Evolutionary conservation across 73 alveolate genomes (phyloP).

Genomic region (Paraurostyla sp.): DNA sequence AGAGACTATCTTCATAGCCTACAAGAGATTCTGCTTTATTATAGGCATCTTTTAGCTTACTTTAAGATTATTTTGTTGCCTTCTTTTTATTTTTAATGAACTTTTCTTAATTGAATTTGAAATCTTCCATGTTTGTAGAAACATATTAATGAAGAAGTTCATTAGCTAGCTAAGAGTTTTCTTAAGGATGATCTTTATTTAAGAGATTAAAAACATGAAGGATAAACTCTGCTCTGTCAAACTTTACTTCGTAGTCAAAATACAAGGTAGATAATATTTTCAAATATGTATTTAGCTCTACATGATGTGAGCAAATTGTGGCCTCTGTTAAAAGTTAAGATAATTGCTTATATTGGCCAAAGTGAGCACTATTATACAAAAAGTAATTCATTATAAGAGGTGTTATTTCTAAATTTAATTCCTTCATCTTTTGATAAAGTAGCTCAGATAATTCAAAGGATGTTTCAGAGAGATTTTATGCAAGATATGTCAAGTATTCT

Average conservation of each 20-base stretch:
- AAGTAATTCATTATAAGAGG: neutral
- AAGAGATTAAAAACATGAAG: neutral
- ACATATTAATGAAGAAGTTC: neutral
- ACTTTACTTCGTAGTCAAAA: slow-evolving; percentile 13
- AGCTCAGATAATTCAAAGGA: neutral
- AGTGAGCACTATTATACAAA: slow-evolving; percentile 6
- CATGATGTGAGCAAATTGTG: neutral
- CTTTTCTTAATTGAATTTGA: neutral
- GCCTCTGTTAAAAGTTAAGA: slow-evolving; percentile 18
- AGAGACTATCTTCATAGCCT: neutral
- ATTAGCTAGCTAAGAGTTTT: neutral
- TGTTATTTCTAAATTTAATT: neutral
- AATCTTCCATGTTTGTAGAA: neutral
- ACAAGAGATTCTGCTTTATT: neutral
- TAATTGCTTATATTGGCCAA: slow-evolving; percentile 12
- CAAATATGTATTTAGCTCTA: slow-evolving; percentile 14
- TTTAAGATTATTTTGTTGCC: neutral
- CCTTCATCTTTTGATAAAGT: slow-evolving; percentile 1
- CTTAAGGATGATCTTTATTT: neutral
- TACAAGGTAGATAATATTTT: slow-evolving; percentile 12
- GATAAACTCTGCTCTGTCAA: slow-evolving; percentile 13
- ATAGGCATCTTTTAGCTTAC: neutral
- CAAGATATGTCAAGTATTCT: slow-evolving; percentile 1
- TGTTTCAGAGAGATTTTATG: neutral
- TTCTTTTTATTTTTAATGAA: neutral